Percentiles rank a stretch among this genome's conserved stretches.
Evolutionary conservation across 1,139 yeast genomes (phyloP).

Genomic region (Pichia sp.): DNA sequence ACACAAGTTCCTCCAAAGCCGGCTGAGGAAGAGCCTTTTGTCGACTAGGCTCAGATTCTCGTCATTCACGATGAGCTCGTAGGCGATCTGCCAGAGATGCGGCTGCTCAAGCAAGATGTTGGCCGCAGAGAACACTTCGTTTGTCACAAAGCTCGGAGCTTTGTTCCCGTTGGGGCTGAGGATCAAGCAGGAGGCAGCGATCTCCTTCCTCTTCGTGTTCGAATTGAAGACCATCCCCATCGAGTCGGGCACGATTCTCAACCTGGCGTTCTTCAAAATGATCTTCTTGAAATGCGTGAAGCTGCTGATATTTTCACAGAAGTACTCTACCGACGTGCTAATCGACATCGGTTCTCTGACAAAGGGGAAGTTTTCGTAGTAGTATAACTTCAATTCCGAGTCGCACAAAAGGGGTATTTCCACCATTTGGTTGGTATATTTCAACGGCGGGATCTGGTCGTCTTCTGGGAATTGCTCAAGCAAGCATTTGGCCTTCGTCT

Average conservation of each 20-base stretch:
- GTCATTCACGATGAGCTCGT: slow-evolving; percentile 1
- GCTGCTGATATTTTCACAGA: slow-evolving; percentile 8
- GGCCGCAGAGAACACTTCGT: slow-evolving; percentile 1
- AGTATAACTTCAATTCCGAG: neutral
- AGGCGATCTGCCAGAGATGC: slow-evolving; percentile 14
- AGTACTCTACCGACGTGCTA: slow-evolving; percentile 11
- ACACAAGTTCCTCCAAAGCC: slow-evolving; percentile 12
- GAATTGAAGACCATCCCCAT: neutral
- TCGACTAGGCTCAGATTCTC: neutral
- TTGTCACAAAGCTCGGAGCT: neutral
- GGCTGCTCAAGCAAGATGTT: slow-evolving; percentile 14
- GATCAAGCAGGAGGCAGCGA: neutral
- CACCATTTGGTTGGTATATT: slow-evolving; percentile 18
- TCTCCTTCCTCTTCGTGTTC: neutral
- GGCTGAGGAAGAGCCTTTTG: neutral
- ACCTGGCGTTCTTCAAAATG: slow-evolving; percentile 13
- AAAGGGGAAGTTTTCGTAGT: slow-evolving; percentile 18
- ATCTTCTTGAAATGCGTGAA: slow-evolving; percentile 17
- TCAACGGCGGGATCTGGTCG: slow-evolving; percentile 2
- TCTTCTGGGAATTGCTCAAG: slow-evolving; percentile 1
- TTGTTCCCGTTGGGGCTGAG: neutral
- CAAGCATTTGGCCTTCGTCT: neutral
- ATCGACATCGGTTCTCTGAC: slow-evolving; percentile 19
- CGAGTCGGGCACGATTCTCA: slow-evolving; percentile 5
- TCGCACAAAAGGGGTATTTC: slow-evolving; percentile 17